phyloP scores from a whole-genome alignment of 805 yeast genomes.

The Brettanomyces nanus region DNA sequence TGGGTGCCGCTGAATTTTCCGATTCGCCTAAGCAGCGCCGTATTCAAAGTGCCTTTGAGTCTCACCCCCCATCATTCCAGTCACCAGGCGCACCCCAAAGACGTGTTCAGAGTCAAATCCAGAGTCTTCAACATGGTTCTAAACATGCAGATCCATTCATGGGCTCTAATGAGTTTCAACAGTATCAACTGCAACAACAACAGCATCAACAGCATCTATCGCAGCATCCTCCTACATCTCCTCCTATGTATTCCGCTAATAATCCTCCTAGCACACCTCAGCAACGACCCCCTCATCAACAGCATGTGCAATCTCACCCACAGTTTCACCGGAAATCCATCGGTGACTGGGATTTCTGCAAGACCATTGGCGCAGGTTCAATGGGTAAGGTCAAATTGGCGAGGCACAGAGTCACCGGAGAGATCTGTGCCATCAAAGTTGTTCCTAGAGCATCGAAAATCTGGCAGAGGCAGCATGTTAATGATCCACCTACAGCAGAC shows the following conservation, averaged over 20 bases:
- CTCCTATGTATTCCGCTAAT: too few relatives aligned
- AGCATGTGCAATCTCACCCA: conserved; percentile 16
- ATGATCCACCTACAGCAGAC: conserved; percentile 57
- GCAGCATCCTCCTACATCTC: too few relatives aligned
- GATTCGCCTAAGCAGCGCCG: not conserved
- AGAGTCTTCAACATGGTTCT: not conserved
- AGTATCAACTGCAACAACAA: too few relatives aligned
- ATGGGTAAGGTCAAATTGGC: conserved; percentile 99
- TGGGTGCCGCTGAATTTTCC: too few relatives aligned
- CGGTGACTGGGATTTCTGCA: conserved; percentile 95
- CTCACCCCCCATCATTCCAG: too few relatives aligned
- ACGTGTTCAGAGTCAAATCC: not conserved
- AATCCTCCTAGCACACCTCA: too few relatives aligned
- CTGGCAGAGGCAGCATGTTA: conserved; percentile 62
- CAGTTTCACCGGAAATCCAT: conserved; percentile 79
- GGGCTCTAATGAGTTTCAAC: not conserved
- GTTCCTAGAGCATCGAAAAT: conserved; percentile 83
- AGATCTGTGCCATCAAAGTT: conserved; percentile 86
- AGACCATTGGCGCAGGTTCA: conserved; percentile 96
- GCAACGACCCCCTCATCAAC: too few relatives aligned
- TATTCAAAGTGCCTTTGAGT: not conserved
- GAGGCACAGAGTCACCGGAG: conserved; percentile 69
- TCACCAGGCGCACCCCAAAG: not conserved
- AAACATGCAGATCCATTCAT: not conserved
- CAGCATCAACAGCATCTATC: too few relatives aligned